Evolutionary conservation across 257 asterid genomes (phyloP), one percentile per base, ranked within the genome.

Genomic region (Solanum bulbocastanum): DNA sequence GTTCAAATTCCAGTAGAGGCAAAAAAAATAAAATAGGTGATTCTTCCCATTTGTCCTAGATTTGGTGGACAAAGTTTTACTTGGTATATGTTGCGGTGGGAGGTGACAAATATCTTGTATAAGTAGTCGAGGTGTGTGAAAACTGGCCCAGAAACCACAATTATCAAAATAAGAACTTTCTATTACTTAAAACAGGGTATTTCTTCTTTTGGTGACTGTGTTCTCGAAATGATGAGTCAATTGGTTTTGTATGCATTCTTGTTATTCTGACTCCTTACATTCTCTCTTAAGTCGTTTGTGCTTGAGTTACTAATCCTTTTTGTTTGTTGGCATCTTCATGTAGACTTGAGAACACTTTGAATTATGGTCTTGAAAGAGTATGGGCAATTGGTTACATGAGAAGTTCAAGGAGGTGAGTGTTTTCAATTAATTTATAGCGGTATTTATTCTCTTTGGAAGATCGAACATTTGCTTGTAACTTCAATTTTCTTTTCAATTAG

Each of bases 311-410:
- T 81, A 49, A 81, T 49, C 44, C 85, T 81, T 81, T 56, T 32
- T 81, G 30, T 30, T 82, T 82, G 69, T 82, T 82, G 85, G 42
- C 85, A 15, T 33, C 86, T 25, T 88, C 56, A 89, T 90, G 90
- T 96, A 97, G 99, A 90, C 96, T 95, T 86, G 99, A 97, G 90
- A 95, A 96, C 91, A 97, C 99, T 14, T 89, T 97, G 93, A 96
- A 97, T 89, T 97, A 97, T 94, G 98, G 98, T 44, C 98, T 97
- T 91, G 99, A 97, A 91, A 93, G 99, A 92, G 99, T 97, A 90
- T 97, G 99, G 99, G 95, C 99, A 9, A 88, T 96, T 88, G 97
- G 99, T 86, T 96, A 90, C 96, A 93, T 96, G 90, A 96, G 91
- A 93, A 91, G 98, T 87, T 97, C 99, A 52, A 92, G 99, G 86